phyloP scores from a whole-genome alignment of 164 flowering plant species.

The Buxus sempervirens region DNA sequence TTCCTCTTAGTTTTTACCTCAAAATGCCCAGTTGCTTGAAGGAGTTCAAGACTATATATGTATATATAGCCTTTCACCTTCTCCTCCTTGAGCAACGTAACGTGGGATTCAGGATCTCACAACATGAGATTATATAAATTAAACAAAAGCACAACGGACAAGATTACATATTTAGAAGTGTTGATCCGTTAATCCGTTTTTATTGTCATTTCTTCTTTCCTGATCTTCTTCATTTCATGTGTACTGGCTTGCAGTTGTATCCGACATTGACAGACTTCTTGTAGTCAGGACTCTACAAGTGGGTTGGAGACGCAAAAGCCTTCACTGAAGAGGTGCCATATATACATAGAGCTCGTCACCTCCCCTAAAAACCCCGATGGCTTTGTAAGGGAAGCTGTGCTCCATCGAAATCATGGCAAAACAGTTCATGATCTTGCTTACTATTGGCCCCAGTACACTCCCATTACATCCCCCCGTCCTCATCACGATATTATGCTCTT shows the following conservation, averaged over 20 bases:
- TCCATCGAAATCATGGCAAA: slow-evolving; percentile 47
- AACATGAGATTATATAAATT: too few species aligned
- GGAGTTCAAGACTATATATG: too few species aligned
- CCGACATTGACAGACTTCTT: slow-evolving; percentile 56
- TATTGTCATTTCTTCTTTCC: neutral
- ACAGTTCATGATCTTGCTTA: slow-evolving; percentile 75
- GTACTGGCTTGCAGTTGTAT: slow-evolving; percentile 57
- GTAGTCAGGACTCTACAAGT: slow-evolving; percentile 65
- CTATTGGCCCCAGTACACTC: slow-evolving; percentile 91
- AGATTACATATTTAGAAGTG: too few species aligned
- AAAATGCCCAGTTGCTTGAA: too few species aligned
- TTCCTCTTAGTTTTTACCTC: too few species aligned
- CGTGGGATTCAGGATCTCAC: too few species aligned
- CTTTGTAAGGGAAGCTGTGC: slow-evolving; percentile 40
- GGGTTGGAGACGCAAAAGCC: slow-evolving; percentile 75
- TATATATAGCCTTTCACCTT: too few species aligned
- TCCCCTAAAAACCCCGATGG: slow-evolving; percentile 96
- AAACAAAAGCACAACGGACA: too few species aligned
- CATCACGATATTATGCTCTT: slow-evolving; percentile 82
- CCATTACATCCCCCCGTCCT: slow-evolving; percentile 56
- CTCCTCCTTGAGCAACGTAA: too few species aligned
- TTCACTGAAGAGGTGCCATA: slow-evolving; percentile 46
- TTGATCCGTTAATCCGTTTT: too few species aligned
- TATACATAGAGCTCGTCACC: slow-evolving; percentile 79
- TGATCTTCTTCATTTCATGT: neutral